phyloP scores from a whole-genome alignment of 345 rosid species.

The Cardiospermum halicacabum region DNA sequence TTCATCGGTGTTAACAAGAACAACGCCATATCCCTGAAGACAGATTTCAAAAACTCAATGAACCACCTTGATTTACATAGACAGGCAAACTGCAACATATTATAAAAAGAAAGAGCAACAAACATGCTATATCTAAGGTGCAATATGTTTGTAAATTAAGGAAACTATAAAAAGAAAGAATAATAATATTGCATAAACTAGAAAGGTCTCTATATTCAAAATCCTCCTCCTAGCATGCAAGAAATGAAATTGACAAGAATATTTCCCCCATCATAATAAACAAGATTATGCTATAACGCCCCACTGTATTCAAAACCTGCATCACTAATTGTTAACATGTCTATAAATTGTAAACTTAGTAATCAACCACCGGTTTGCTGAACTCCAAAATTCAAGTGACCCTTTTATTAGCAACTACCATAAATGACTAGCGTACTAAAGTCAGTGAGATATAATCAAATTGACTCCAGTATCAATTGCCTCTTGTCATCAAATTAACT shows the following conservation, averaged over 20 bases:
- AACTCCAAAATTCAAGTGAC: too few relatives aligned
- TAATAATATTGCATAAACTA: too few relatives aligned
- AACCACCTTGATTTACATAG: neutral
- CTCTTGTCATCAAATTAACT: neutral
- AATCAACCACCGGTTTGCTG: too few relatives aligned
- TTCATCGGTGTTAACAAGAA: slow-evolving; percentile 74
- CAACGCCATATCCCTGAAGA: slow-evolving; percentile 76
- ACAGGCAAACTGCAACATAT: neutral
- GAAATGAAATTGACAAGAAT: too few relatives aligned
- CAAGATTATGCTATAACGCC: too few relatives aligned
- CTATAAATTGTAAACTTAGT: too few relatives aligned
- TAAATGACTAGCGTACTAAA: neutral
- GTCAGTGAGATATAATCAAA: neutral
- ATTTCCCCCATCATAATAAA: too few relatives aligned
- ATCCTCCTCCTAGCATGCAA: too few relatives aligned
- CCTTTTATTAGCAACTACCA: neutral
- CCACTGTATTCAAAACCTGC: too few relatives aligned
- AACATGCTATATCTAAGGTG: neutral
- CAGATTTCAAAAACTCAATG: slow-evolving; percentile 15
- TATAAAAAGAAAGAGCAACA: neutral
- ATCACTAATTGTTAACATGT: too few relatives aligned
- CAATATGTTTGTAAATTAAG: neutral
- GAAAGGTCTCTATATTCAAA: too few relatives aligned
- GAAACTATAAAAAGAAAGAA: too few relatives aligned
- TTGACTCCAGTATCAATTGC: neutral